These are phyloP conservation scores for Stereum hirsutum DNA, from an alignment of 1,284 basidiomycete genomes.

Conservation along the genomic window DNA sequence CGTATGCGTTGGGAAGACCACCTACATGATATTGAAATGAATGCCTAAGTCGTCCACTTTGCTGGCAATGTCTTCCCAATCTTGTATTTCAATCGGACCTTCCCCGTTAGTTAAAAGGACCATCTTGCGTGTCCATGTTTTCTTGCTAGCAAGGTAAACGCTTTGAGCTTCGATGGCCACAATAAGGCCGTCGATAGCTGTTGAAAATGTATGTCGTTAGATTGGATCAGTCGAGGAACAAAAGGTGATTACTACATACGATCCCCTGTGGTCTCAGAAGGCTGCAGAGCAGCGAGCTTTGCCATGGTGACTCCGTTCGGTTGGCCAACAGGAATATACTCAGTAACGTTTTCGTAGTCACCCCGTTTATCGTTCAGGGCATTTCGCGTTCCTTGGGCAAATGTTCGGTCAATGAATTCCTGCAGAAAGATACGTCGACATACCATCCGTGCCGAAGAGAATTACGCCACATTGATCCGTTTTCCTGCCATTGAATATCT, in stretches of 20 bases:
- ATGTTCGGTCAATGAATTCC: neutral
- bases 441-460: slow-evolving; percentile 75
- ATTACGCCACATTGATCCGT: slow-evolving; percentile 88
- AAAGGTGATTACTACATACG: slow-evolving; percentile 42
- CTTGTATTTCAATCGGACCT: slow-evolving; percentile 58
- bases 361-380: slow-evolving; percentile 51
- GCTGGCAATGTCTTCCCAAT: slow-evolving; percentile 63
- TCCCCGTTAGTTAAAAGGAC: slow-evolving; percentile 77
- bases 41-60: slow-evolving; percentile 61
- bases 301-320: slow-evolving; percentile 72
- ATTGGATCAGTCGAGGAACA: neutral
- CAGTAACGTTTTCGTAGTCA: slow-evolving; percentile 70
- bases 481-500: slow-evolving; percentile 87
- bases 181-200: slow-evolving; percentile 83
- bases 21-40: slow-evolving; percentile 57
- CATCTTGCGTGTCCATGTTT: slow-evolving; percentile 76
- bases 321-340: slow-evolving; percentile 72
- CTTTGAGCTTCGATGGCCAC: slow-evolving; percentile 78
- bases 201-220: neutral
- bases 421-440: slow-evolving; percentile 6
- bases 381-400: slow-evolving; percentile 61
- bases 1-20: slow-evolving; percentile 9
- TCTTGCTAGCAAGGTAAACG: slow-evolving; percentile 49
- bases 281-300: slow-evolving; percentile 56
- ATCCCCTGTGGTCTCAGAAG: slow-evolving; percentile 58